These are phyloP conservation scores for Chernovozyma sophiae-reginae DNA, from an alignment of 1,139 yeast species.

Conservation along the genomic window DNA sequence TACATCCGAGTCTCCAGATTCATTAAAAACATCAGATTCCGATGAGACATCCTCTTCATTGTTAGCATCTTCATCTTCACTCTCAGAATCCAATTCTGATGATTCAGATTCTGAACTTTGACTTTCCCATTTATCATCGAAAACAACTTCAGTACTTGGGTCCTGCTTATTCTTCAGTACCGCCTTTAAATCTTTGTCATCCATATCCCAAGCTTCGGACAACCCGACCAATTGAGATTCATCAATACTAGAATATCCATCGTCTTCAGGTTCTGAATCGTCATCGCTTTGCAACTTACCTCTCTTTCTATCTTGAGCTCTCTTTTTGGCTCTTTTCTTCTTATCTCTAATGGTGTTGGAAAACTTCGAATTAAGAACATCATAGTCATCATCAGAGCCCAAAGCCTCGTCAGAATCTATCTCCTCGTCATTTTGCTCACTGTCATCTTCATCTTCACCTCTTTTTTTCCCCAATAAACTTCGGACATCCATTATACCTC, in stretches of 20 bases:
- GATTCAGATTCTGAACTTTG: conserved; percentile 17
- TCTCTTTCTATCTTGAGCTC: conserved; percentile 17
- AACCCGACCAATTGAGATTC: conserved; percentile 71
- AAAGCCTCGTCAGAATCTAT: conserved; percentile 73
- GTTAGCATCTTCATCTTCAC: conserved; percentile 12
- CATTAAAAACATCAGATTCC: conserved; percentile 19
- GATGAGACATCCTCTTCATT: conserved; percentile 21
- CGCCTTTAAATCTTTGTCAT: conserved; percentile 46
- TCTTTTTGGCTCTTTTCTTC: conserved; percentile 31
- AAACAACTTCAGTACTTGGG: conserved; percentile 30
- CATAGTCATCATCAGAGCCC: conserved; percentile 73
- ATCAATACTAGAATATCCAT: conserved; percentile 58
- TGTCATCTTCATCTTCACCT: conserved; percentile 21
- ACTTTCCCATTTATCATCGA: conserved; percentile 41
- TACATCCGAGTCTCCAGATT: conserved; percentile 17
- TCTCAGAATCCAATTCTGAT: conserved; percentile 12
- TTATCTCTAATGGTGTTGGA: conserved; percentile 66
- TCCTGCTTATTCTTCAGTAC: conserved; percentile 11
- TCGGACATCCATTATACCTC: conserved; percentile 44
- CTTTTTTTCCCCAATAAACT: conserved; percentile 22
- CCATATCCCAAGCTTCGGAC: conserved; percentile 87
- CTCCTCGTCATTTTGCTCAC: conserved; percentile 57
- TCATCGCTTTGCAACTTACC: conserved; percentile 19
- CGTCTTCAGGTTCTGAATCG: conserved; percentile 31
- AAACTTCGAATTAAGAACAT: conserved; percentile 60